A percentile compares a stretch with the other conserved stretches of the same genome.
Conservation (phyloP, 305 asterid species). For the Fraxinus sp. region DNA sequence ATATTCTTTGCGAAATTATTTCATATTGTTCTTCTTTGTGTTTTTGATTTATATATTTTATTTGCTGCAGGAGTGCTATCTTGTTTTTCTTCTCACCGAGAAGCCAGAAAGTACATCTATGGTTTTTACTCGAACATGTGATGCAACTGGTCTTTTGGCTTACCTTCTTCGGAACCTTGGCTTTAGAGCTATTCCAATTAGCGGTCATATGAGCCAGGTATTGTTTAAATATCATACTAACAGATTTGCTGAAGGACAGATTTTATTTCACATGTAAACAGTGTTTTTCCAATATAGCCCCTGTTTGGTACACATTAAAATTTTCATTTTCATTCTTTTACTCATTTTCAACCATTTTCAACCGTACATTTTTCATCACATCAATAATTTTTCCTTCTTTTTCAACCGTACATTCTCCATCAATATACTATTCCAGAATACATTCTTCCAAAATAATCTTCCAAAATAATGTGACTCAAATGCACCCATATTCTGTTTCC, state of each 20-base stretch:
- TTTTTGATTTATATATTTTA: not conserved
- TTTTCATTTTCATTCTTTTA: too few relatives aligned
- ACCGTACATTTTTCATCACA: too few relatives aligned
- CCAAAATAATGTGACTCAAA: too few relatives aligned
- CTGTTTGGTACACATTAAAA: too few relatives aligned
- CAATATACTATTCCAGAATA: too few relatives aligned
- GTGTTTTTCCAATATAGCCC: not conserved
- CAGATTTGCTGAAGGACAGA: not conserved
- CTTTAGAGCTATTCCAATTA: constrained; percentile 78
- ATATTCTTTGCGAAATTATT: not conserved
- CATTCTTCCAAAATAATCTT: too few relatives aligned
- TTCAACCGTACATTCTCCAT: too few relatives aligned
- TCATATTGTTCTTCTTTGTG: constrained; percentile 1
- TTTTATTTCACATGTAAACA: not conserved
- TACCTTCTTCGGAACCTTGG: constrained; percentile 81
- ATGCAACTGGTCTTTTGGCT: constrained; percentile 74
- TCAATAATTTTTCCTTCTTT: too few relatives aligned
- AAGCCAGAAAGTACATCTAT: constrained; percentile 73
- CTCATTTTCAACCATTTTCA: too few relatives aligned
- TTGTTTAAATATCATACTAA: constrained; percentile 1
- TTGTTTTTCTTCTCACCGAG: constrained; percentile 79
- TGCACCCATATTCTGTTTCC: not conserved
- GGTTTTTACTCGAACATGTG: constrained; percentile 95
- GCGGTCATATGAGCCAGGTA: constrained; percentile 96
- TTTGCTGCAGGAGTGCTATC: constrained; percentile 72